phyloP scores from a whole-genome alignment of 306 rosid species.

The Cicer arietinum region DNA sequence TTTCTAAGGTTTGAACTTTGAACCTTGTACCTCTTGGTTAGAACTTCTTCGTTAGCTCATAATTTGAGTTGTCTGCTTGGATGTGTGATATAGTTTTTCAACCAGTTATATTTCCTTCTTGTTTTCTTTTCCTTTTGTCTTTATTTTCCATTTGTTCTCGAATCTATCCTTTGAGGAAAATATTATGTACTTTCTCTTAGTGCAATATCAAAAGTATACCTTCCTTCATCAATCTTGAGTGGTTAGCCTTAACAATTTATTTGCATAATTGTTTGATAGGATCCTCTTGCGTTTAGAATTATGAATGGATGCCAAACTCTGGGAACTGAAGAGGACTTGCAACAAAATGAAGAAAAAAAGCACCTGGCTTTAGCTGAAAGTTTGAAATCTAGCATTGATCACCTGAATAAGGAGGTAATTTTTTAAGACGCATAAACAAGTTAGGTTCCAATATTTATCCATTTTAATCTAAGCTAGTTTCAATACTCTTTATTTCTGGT shows the following conservation, averaged over 20 bases:
- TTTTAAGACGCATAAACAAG: conserved; percentile 15
- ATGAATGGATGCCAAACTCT: conserved; percentile 50
- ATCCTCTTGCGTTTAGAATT: conserved; percentile 50
- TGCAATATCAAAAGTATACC: conserved; percentile 16
- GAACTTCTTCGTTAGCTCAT: not conserved
- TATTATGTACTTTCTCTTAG: conserved; percentile 12
- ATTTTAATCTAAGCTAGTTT: conserved; percentile 37
- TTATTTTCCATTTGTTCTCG: conserved; percentile 25
- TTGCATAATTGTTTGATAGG: conserved; percentile 58
- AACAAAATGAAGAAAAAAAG: conserved; percentile 58
- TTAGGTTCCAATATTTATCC: conserved; percentile 6
- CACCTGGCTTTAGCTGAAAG: conserved; percentile 60
- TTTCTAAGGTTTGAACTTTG: not conserved
- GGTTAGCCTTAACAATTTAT: conserved; percentile 40
- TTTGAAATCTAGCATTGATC: conserved; percentile 83
- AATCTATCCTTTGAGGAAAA: conserved; percentile 20
- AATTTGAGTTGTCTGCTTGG: not conserved
- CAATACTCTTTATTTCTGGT: conserved; percentile 18
- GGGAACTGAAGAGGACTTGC: conserved; percentile 54
- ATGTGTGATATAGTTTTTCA: conserved; percentile 2
- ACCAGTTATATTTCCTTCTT: conserved; percentile 7
- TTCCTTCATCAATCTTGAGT: conserved; percentile 37
- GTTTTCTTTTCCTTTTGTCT: conserved; percentile 31
- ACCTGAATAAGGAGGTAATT: conserved; percentile 76
- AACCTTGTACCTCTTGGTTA: not conserved